phyloP scores from a whole-genome alignment of 192 early-diverging fungal genomes.

The Coemansia interrupta region DNA sequence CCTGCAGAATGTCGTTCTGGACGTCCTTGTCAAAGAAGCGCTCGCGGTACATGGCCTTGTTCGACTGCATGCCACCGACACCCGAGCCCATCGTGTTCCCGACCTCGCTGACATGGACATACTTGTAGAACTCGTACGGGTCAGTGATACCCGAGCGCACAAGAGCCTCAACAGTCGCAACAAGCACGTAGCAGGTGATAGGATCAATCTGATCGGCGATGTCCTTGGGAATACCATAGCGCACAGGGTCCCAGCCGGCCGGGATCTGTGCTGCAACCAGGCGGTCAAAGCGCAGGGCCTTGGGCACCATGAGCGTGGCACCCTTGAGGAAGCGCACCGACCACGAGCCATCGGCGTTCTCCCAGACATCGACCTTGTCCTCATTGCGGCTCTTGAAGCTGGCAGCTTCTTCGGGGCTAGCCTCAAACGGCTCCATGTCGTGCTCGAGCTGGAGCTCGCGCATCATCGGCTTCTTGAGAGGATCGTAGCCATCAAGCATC shows the following conservation, averaged over 20 bases:
- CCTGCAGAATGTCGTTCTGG: slow-evolving; percentile 52
- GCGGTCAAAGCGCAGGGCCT: slow-evolving; percentile 80
- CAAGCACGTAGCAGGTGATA: slow-evolving; percentile 79
- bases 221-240: slow-evolving; percentile 89
- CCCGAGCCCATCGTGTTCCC: slow-evolving; percentile 87
- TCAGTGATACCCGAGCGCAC: slow-evolving; percentile 88
- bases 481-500: slow-evolving; percentile 81
- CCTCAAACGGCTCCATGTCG: slow-evolving; percentile 79
- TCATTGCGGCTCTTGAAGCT: slow-evolving; percentile 82
- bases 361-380: slow-evolving; percentile 61
- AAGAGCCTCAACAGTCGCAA: slow-evolving; percentile 89
- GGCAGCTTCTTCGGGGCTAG: slow-evolving; percentile 79
- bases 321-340: slow-evolving; percentile 81
- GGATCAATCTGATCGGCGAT: slow-evolving; percentile 86
- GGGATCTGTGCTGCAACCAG: slow-evolving; percentile 85
- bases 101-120: slow-evolving; percentile 91
- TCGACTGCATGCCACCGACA: slow-evolving; percentile 76
- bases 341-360: slow-evolving; percentile 57
- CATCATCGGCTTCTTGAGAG: slow-evolving; percentile 75
- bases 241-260: slow-evolving; percentile 86
- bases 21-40: slow-evolving; percentile 33
- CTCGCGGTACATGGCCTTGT: slow-evolving; percentile 69
- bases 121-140: slow-evolving; percentile 95
- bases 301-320: slow-evolving; percentile 81
- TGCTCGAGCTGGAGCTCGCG: slow-evolving; percentile 82